Conservation (phyloP, 805 yeast genomes). For the Ogataea minuta region DNA sequence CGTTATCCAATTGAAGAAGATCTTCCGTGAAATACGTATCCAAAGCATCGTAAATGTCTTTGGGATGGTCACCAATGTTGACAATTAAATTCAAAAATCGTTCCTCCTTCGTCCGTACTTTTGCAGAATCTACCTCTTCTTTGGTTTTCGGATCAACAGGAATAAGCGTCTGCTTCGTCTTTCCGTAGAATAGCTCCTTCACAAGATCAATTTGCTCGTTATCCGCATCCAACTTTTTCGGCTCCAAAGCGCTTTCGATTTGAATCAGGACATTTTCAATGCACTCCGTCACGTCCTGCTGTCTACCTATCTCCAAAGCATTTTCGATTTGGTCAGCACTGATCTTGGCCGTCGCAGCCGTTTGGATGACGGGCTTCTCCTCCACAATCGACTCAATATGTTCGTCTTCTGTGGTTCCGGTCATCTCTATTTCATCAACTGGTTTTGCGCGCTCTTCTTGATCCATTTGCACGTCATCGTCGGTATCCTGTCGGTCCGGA, state of each 20-base stretch:
- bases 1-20: constrained; percentile 63
- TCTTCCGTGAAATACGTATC: constrained; percentile 83
- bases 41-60: constrained; percentile 84
- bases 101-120: constrained; percentile 57
- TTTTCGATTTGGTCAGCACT: constrained; percentile 67
- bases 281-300: constrained; percentile 97
- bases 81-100: constrained; percentile 79
- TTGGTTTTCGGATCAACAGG: constrained; percentile 41
- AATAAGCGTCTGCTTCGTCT: constrained; percentile 70
- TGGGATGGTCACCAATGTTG: constrained; percentile 85
- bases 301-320: constrained; percentile 80
- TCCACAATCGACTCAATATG: constrained; percentile 15
- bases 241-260: constrained; percentile 81
- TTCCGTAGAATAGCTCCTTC: constrained; percentile 81
- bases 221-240: constrained; percentile 61
- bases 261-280: constrained; percentile 91
- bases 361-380: constrained; percentile 26
- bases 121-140: constrained; percentile 26
- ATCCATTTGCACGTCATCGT: neutral
- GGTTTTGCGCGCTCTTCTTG: neutral
- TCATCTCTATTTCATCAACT: constrained; percentile 3
- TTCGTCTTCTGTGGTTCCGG: neutral
- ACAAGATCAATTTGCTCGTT: constrained; percentile 82
- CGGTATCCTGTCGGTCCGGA: neutral
- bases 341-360: constrained; percentile 37